These are phyloP conservation scores for Apiotrichum akiyoshidainum DNA, from an alignment of 1,284 basidiomycete genomes.

Conservation along the genomic window DNA sequence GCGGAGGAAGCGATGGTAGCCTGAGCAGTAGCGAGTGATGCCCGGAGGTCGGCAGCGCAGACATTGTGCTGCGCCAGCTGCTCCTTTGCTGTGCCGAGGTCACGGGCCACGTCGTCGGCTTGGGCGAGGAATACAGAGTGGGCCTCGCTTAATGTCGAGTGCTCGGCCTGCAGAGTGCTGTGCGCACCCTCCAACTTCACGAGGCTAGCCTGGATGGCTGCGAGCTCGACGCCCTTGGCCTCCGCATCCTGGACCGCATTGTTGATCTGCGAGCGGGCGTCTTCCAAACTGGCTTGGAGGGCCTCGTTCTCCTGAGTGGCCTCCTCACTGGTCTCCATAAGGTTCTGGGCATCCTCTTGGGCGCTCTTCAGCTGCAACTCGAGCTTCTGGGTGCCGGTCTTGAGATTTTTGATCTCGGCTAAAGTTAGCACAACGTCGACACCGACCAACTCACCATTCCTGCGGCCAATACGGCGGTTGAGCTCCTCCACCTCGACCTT, in stretches of 20 bases:
- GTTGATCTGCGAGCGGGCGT: neutral
- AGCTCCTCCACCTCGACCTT: conserved; percentile 2
- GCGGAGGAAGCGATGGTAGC: neutral
- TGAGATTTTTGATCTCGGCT: conserved; percentile 3
- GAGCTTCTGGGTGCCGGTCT: conserved; percentile 12
- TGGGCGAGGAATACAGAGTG: neutral
- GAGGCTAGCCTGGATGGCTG: neutral
- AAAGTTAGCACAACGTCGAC: neutral
- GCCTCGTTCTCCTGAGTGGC: conserved; percentile 1
- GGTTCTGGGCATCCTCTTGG: conserved; percentile 10
- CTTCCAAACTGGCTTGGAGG: neutral
- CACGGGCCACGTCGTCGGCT: neutral
- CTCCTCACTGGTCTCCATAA: conserved; percentile 3
- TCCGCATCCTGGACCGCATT: conserved; percentile 1
- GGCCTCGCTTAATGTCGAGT: neutral
- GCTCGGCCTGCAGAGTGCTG: conserved; percentile 1
- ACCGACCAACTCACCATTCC: neutral
- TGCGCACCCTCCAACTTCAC: neutral
- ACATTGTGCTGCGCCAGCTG: neutral
- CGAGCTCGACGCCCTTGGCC: neutral
- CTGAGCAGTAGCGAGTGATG: neutral
- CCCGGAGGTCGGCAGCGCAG: neutral
- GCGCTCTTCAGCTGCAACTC: conserved; percentile 7
- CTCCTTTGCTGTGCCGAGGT: neutral
- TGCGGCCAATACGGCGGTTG: neutral